Conservation (phyloP, 2,329 filamentous ascomycete species). For the Pseudopithomyces chartarum region DNA sequence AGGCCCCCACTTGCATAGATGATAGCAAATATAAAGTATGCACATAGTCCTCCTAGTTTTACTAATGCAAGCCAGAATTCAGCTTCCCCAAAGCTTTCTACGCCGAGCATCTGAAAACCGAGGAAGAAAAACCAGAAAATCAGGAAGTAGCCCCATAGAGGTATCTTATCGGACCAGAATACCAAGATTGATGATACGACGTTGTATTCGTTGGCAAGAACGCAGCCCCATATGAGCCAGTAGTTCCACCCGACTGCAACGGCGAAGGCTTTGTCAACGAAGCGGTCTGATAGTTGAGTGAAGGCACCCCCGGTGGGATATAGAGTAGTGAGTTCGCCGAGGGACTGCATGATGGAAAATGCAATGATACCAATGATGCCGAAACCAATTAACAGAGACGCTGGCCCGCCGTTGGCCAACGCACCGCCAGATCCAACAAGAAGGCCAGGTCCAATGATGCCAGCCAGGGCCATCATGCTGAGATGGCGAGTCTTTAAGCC, state of each 20-base stretch:
- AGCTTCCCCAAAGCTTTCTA: constrained; percentile 49
- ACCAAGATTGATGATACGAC: constrained; percentile 68
- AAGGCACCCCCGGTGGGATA: constrained; percentile 73
- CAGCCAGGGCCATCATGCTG: constrained; percentile 59
- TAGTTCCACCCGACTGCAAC: constrained; percentile 41
- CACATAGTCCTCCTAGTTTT: constrained; percentile 45
- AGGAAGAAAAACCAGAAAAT: constrained; percentile 49
- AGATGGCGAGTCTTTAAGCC: constrained; percentile 71
- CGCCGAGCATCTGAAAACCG: constrained; percentile 47
- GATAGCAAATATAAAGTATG: constrained; percentile 49
- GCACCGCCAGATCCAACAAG: constrained; percentile 74
- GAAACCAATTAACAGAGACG: constrained; percentile 74
- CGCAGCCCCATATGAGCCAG: constrained; percentile 65
- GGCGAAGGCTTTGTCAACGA: constrained; percentile 17
- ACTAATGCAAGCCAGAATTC: constrained; percentile 50
- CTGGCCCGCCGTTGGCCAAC: constrained; percentile 70
- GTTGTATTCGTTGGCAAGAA: constrained; percentile 74
- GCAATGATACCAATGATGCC: constrained; percentile 73
- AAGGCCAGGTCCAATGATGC: constrained; percentile 70
- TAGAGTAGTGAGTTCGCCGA: constrained; percentile 76
- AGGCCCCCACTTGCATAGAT: constrained; percentile 42
- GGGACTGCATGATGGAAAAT: constrained; percentile 66
- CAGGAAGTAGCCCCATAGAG: constrained; percentile 48
- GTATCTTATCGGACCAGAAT: constrained; percentile 64
- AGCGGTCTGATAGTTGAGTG: constrained; percentile 28